Conservation (phyloP, 2,329 filamentous ascomycete species). For the Xylariaceae sp. region DNA sequence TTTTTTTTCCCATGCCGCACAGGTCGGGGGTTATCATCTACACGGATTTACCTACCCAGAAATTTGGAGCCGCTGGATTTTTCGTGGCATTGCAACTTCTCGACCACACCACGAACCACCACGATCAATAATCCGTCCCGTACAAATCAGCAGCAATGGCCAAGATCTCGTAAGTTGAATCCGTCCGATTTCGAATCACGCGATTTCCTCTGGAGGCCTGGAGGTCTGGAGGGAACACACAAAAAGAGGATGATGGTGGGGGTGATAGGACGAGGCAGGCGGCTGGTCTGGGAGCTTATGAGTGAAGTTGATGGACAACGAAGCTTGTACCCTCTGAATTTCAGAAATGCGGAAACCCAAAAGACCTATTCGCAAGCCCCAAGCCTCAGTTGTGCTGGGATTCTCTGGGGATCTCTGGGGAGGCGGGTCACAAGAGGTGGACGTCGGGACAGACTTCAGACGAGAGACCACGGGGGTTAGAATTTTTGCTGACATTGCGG, state of each 20-base stretch:
- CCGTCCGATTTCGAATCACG: slow-evolving; percentile 13
- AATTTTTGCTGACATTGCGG: slow-evolving; percentile 20
- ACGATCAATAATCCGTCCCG: slow-evolving; percentile 9
- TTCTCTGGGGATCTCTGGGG: slow-evolving; percentile 9
- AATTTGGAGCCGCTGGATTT: slow-evolving; percentile 24
- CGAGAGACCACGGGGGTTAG: not conserved
- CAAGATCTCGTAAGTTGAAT: slow-evolving; percentile 35
- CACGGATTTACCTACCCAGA: slow-evolving; percentile 8
- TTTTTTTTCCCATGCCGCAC: slow-evolving; percentile 23
- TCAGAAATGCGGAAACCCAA: not conserved
- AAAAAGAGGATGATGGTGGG: slow-evolving; percentile 17
- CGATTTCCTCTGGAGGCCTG: slow-evolving; percentile 6
- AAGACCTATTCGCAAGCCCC: not conserved
- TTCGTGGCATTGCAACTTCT: slow-evolving; percentile 9
- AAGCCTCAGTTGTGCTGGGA: not conserved
- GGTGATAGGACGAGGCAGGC: not conserved
- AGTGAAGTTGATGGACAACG: not conserved
- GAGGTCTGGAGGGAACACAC: slow-evolving; percentile 12
- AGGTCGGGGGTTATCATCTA: slow-evolving; percentile 15
- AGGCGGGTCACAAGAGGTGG: not conserved
- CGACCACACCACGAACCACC: slow-evolving; percentile 13
- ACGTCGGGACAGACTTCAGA: not conserved
- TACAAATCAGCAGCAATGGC: slow-evolving; percentile 33
- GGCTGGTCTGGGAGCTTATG: not conserved
- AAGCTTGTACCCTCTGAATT: not conserved